These are phyloP conservation scores for Aspergillus ibericus DNA, from an alignment of 2,329 filamentous ascomycete genomes.

Conservation along the genomic window DNA sequence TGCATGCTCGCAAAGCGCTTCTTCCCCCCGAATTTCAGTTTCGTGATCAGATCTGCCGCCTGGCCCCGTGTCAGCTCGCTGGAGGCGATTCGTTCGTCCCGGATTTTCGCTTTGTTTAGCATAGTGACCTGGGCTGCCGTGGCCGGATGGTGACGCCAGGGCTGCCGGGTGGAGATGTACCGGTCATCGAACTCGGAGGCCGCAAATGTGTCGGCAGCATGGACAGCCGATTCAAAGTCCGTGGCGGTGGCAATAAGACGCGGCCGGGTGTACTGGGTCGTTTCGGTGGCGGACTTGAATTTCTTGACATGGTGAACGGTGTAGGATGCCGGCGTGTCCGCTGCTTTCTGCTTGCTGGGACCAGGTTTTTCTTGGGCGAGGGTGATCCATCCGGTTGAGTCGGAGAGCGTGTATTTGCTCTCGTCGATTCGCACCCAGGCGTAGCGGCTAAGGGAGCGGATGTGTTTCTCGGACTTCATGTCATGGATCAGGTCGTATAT, in stretches of 20 bases:
- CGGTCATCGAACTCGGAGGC: slow-evolving; percentile 62
- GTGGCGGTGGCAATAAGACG: slow-evolving; percentile 64
- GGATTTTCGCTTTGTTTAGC: slow-evolving; percentile 40
- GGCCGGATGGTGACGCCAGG: slow-evolving; percentile 70
- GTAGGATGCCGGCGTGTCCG: slow-evolving; percentile 21
- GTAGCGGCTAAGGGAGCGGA: slow-evolving; percentile 71
- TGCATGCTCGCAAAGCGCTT: slow-evolving; percentile 57
- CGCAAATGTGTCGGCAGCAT: slow-evolving; percentile 82
- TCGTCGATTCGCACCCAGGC: slow-evolving; percentile 81
- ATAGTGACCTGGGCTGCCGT: slow-evolving; percentile 50
- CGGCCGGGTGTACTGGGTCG: slow-evolving; percentile 65
- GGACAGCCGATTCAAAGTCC: slow-evolving; percentile 73
- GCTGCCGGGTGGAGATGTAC: slow-evolving; percentile 65
- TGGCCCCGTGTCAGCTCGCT: slow-evolving; percentile 71
- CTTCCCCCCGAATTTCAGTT: slow-evolving; percentile 79
- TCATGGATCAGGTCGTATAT: slow-evolving; percentile 90
- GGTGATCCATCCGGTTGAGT: slow-evolving; percentile 61
- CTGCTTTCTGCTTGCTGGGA: neutral
- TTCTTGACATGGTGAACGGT: slow-evolving; percentile 36
- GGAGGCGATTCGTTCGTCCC: slow-evolving; percentile 16
- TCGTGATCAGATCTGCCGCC: slow-evolving; percentile 88
- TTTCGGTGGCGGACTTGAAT: slow-evolving; percentile 29
- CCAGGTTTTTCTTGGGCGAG: slow-evolving; percentile 40
- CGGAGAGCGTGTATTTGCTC: slow-evolving; percentile 69
- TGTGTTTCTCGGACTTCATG: slow-evolving; percentile 73